Conservation (phyloP, 179 eudicot species). For the Drosera spatulata region DNA sequence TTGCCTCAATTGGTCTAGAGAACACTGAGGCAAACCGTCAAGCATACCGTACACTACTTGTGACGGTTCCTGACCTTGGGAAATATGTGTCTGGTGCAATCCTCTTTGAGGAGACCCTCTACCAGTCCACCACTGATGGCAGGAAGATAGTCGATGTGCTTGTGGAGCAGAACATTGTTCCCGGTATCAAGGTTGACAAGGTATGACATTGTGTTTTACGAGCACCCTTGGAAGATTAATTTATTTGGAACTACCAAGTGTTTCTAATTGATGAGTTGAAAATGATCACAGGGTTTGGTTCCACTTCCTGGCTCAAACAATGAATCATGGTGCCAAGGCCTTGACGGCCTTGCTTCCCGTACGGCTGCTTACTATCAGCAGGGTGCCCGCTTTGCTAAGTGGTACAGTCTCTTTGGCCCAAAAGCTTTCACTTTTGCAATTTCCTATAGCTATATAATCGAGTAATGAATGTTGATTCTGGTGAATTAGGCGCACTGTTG, state of each 20-base stretch:
- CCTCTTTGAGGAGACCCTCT: too few species aligned
- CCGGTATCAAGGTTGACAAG: constrained; percentile 58
- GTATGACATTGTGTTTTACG: neutral
- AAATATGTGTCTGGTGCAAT: too few species aligned
- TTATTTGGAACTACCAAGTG: neutral
- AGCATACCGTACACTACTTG: constrained; percentile 78
- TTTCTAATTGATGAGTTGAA: constrained; percentile 7
- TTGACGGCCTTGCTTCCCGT: constrained; percentile 45
- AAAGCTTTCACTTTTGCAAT: neutral
- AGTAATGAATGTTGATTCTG: neutral
- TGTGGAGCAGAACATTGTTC: constrained; percentile 63
- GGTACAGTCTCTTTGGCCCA: constrained; percentile 25
- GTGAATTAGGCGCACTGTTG: constrained; percentile 73
- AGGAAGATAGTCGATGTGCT: constrained; percentile 87
- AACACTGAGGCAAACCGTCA: constrained; percentile 96
- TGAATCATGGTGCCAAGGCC: too few species aligned
- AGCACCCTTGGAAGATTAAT: neutral
- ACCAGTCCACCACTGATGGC: constrained; percentile 41
- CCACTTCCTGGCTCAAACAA: constrained; percentile 14
- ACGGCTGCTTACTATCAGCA: constrained; percentile 88
- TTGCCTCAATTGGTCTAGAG: constrained; percentile 83
- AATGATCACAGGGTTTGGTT: constrained; percentile 70
- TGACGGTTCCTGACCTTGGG: constrained; percentile 70
- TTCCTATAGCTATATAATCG: neutral
- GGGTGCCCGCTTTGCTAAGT: constrained; percentile 97